Evolutionary conservation across 1,139 yeast genomes (phyloP).

Genomic region (Williopsis jadinii): DNA sequence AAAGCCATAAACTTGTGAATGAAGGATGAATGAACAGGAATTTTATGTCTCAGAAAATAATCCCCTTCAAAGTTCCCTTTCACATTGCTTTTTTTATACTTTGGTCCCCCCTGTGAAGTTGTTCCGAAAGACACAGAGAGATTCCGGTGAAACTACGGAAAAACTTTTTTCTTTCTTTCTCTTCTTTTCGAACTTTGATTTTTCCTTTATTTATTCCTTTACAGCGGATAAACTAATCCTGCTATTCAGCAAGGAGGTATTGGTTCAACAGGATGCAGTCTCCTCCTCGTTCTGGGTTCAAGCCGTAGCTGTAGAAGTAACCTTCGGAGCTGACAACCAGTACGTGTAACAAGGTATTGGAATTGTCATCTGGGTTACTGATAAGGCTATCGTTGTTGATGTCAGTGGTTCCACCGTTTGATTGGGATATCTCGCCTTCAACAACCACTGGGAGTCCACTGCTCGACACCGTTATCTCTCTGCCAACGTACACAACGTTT

Average conservation of each 20-base stretch:
- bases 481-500: constrained; percentile 52
- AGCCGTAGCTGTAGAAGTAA: constrained; percentile 71
- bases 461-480: constrained; percentile 28
- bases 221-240: no score
- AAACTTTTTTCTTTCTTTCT: background rate
- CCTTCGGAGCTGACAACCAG: constrained; percentile 88
- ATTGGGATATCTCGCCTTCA: constrained; percentile 3
- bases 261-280: constrained; percentile 80
- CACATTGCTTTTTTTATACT: background rate
- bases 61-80: no score
- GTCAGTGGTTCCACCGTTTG: constrained; percentile 7
- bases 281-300: constrained; percentile 89
- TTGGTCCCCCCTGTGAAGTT: background rate
- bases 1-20: no score
- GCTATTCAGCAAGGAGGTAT: constrained; percentile 33
- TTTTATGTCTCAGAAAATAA: no score
- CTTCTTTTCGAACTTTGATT: background rate
- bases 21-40: no score
- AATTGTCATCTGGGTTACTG: constrained; percentile 29
- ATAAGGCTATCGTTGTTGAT: constrained; percentile 7
- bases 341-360: constrained; percentile 52
- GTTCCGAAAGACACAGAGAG: no score
- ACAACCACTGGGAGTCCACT: constrained; percentile 20
- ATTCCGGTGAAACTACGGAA: background rate
- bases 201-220: background rate